Evolutionary conservation across 108 stramenopile genomes (phyloP).

Genomic region (Schizochytrium sp.): DNA sequence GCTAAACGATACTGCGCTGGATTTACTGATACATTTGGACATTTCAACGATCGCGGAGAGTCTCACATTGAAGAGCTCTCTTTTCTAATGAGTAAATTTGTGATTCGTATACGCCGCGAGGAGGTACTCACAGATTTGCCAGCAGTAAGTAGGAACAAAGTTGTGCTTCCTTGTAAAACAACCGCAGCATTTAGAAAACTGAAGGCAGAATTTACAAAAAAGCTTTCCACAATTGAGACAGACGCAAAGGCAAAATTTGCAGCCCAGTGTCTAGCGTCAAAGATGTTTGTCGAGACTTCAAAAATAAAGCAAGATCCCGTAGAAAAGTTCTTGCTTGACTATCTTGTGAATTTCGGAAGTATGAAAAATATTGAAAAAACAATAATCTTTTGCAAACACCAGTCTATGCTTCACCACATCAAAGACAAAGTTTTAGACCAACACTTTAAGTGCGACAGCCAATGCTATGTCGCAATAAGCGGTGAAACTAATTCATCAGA

Average conservation of each 20-base stretch:
- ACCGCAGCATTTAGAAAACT: not conserved
- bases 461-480: too few species aligned
- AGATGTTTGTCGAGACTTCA: not conserved
- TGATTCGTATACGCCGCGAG: not conserved
- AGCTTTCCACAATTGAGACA: not conserved
- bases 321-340: not conserved
- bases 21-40: not conserved
- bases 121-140: not conserved
- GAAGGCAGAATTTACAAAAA: not conserved
- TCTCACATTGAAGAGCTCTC: not conserved
- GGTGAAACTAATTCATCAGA: too few species aligned
- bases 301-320: not conserved
- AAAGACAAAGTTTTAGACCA: not conserved
- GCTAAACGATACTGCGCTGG: not conserved
- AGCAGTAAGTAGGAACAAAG: not conserved
- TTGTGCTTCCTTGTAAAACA: not conserved
- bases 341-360: not conserved
- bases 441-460: too few species aligned
- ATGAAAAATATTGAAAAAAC: not conserved
- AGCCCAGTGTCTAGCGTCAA: not conserved
- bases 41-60: not conserved
- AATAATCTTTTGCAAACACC: slow-evolving; percentile 26
- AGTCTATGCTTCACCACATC: not conserved
- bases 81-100: not conserved
- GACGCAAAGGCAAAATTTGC: not conserved